Base-by-base conservation (phyloP, 2,329 filamentous ascomycete genomes). In the Fusarium sp. region DNA sequence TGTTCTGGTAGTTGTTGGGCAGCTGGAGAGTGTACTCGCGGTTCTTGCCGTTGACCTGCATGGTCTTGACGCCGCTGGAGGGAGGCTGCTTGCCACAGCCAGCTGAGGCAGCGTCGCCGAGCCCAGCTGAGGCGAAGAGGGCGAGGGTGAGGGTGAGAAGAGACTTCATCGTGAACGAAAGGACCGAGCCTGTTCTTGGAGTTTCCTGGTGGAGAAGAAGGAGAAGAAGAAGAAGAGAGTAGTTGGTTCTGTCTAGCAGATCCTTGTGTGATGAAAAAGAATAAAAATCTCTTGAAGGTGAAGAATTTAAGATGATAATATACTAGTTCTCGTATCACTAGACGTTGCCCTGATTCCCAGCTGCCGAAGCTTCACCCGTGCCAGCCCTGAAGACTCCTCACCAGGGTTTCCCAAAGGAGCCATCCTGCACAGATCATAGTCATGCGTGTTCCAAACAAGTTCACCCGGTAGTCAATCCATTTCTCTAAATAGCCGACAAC, bases 11-110 rank as follows among this genome's bases (percentile, higher is more conserved):
- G 69, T 75, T 76, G 42, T 65, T 54, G 10, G 84, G 84, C 14
- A 84, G 61, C 58, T 79, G 76, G 48, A 86, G 73, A 72, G 82
- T 81, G 76, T 83, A 85, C 69, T 82, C 72, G 18, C 84, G 80
- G 39, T 68, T 69, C 53, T 69, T 54, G 59, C 74, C 74, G 58
- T 74, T 76, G 58, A 85, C 79, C 15, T 75, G 81, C 59, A 83
- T 78, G 44, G 75, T 79, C 66, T 82, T 78, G 50, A 77, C 76
- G 45, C 75, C 75, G 44, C 81, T 81, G 63, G 74, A 78, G 26
- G 78, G 75, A 11, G 79, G 66, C 42, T 54, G 66, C 67, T 80
- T 83, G 51, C 82, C 82, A 69, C 83, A 84, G 24, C 82, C 82
- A 18, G 82, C 69, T 39, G 72, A 76, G 88, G 65, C 65, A 38